These are phyloP conservation scores for Aspergillus spinulosporus DNA, from an alignment of 2,329 filamentous ascomycete species.

Conservation along the genomic window DNA sequence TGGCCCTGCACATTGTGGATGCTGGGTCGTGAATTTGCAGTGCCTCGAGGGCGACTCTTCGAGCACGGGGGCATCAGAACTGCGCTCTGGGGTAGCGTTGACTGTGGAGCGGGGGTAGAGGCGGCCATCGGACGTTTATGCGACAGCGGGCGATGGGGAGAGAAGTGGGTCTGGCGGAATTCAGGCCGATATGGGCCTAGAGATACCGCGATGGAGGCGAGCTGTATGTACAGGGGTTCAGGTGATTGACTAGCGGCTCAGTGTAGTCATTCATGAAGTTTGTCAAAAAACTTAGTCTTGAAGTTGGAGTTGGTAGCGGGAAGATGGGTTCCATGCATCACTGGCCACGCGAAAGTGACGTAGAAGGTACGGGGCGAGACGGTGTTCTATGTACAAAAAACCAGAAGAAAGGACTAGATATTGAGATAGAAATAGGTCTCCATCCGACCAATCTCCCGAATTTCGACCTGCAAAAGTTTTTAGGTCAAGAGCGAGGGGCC, in stretches of 20 bases:
- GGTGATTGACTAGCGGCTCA: neutral
- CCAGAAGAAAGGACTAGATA: neutral
- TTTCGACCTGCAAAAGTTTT: neutral
- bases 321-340: constrained; percentile 34
- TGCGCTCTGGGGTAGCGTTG: constrained; percentile 60
- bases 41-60: constrained; percentile 61
- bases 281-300: constrained; percentile 13
- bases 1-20: constrained; percentile 76
- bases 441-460: neutral
- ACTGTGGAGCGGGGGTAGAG: constrained; percentile 43
- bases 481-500: neutral
- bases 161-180: constrained; percentile 39
- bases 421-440: neutral
- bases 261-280: neutral
- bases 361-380: neutral
- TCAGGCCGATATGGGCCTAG: constrained; percentile 21
- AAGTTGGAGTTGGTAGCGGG: constrained; percentile 21
- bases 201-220: constrained; percentile 12
- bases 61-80: constrained; percentile 91
- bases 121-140: constrained; percentile 27
- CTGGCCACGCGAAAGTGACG: neutral
- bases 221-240: constrained; percentile 1
- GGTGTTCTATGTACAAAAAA: neutral
- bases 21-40: constrained; percentile 77
- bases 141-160: constrained; percentile 33